A percentile compares a stretch with the other conserved stretches of the same genome.
Conservation (phyloP, 1,139 yeast species). For the Zygotorulaspora mrakii region DNA sequence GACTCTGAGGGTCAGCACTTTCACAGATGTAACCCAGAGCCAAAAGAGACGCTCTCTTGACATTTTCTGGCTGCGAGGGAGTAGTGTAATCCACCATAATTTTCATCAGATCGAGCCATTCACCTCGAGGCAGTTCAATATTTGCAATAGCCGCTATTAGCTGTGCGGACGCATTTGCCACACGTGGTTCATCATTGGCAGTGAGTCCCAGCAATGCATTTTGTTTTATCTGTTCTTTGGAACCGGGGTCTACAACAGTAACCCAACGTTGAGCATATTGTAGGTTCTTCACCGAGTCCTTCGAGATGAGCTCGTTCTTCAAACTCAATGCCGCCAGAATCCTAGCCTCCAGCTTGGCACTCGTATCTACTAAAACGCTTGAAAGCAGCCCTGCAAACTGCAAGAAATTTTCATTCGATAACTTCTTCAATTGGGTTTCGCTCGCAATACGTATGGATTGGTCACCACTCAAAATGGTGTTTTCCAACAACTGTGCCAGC, state of each 20-base stretch:
- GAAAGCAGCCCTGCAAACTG: slow-evolving; percentile 69
- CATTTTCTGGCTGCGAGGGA: slow-evolving; percentile 67
- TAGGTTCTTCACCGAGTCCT: slow-evolving; percentile 51
- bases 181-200: slow-evolving; percentile 57
- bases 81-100: slow-evolving; percentile 82
- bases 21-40: slow-evolving; percentile 96
- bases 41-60: slow-evolving; percentile 81
- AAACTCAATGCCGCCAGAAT: slow-evolving; percentile 87
- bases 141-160: slow-evolving; percentile 94
- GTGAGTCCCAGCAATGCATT: slow-evolving; percentile 62
- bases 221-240: slow-evolving; percentile 63
- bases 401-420: slow-evolving; percentile 73
- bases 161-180: slow-evolving; percentile 88
- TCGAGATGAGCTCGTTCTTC: slow-evolving; percentile 84
- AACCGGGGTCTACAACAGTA: slow-evolving; percentile 44
- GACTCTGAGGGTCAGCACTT: slow-evolving; percentile 81
- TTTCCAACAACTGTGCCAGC: slow-evolving; percentile 69
- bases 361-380: slow-evolving; percentile 64
- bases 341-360: slow-evolving; percentile 73
- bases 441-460: slow-evolving; percentile 72
- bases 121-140: slow-evolving; percentile 80
- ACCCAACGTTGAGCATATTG: slow-evolving; percentile 51
- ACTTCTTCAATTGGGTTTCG: slow-evolving; percentile 68
- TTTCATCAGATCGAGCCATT: slow-evolving; percentile 85
- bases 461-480: slow-evolving; percentile 65